phyloP scores from a whole-genome alignment of 2,329 filamentous ascomycete species.

The Rasamsonia emersonii region DNA sequence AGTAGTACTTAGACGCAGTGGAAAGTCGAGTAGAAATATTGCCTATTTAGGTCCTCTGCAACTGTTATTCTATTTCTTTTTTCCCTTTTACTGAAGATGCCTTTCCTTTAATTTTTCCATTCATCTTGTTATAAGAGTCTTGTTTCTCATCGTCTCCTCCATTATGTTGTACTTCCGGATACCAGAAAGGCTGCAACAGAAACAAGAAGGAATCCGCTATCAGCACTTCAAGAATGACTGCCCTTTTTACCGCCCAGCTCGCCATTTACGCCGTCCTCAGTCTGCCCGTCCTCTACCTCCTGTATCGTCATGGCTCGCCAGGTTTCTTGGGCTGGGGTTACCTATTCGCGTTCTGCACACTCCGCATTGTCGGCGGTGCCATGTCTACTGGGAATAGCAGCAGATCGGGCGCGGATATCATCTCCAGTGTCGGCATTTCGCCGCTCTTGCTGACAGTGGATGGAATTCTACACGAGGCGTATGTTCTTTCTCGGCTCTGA shows the following conservation, averaged over 20 bases:
- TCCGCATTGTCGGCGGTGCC: constrained; percentile 27
- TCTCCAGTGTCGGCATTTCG: constrained; percentile 32
- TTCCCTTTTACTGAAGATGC: no score
- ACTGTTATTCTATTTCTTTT: no score
- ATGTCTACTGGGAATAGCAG: constrained; percentile 6
- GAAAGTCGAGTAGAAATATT: no score
- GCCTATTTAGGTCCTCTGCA: no score
- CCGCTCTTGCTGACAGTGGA: constrained; percentile 22
- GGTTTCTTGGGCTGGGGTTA: constrained; percentile 35
- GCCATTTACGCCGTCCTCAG: constrained; percentile 28
- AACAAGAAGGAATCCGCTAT: no score
- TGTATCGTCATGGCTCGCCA: constrained; percentile 24
- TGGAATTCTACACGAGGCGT: constrained; percentile 32
- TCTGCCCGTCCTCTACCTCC: constrained; percentile 22
- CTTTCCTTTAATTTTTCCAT: no score
- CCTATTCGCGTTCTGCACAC: constrained; percentile 28
- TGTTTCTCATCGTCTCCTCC: no score
- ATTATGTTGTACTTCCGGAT: no score
- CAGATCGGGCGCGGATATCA: constrained; percentile 22
- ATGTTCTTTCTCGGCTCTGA: constrained; percentile 10
- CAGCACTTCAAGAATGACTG: constrained; percentile 4
- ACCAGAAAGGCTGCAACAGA: no score
- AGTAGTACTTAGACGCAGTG: no score
- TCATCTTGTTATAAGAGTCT: no score
- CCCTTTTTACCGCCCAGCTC: constrained; percentile 9